phyloP scores from a whole-genome alignment of 1,139 yeast species.

The Taiozyma sp. region DNA sequence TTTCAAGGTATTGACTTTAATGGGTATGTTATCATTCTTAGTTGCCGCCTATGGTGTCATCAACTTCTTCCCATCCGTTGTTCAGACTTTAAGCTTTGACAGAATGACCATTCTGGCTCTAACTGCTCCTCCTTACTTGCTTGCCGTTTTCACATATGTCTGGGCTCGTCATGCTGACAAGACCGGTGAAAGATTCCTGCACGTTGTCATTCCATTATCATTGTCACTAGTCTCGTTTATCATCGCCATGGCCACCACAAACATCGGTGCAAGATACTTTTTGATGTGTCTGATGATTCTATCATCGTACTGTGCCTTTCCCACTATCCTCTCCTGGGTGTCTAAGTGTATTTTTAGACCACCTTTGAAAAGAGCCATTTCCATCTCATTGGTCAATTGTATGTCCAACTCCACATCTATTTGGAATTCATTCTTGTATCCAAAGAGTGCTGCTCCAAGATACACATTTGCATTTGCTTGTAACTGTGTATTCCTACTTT shows the following conservation, averaged over 20 bases:
- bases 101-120: slow-evolving; percentile 47
- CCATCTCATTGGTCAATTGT: slow-evolving; percentile 48
- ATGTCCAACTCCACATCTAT: slow-evolving; percentile 48
- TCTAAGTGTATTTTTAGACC: slow-evolving; percentile 31
- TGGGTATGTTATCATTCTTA: slow-evolving; percentile 42
- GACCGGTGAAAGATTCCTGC: slow-evolving; percentile 53
- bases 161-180: slow-evolving; percentile 58
- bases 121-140: slow-evolving; percentile 57
- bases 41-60: slow-evolving; percentile 58
- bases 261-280: slow-evolving; percentile 55
- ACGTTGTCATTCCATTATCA: slow-evolving; percentile 41
- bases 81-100: slow-evolving; percentile 46
- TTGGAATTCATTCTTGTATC: slow-evolving; percentile 50
- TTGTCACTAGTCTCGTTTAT: slow-evolving; percentile 45
- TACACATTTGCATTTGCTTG: slow-evolving; percentile 43
- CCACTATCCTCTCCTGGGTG: slow-evolving; percentile 48
- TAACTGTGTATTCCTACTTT: slow-evolving; percentile 43
- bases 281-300: slow-evolving; percentile 63
- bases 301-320: slow-evolving; percentile 51
- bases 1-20: slow-evolving; percentile 42
- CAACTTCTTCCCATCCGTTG: slow-evolving; percentile 59
- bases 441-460: slow-evolving; percentile 37
- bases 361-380: slow-evolving; percentile 50
- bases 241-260: slow-evolving; percentile 48
- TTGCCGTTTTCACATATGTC: slow-evolving; percentile 52